phyloP scores from a whole-genome alignment of 1,139 yeast species.

The Casaregolazyma lundiana region DNA sequence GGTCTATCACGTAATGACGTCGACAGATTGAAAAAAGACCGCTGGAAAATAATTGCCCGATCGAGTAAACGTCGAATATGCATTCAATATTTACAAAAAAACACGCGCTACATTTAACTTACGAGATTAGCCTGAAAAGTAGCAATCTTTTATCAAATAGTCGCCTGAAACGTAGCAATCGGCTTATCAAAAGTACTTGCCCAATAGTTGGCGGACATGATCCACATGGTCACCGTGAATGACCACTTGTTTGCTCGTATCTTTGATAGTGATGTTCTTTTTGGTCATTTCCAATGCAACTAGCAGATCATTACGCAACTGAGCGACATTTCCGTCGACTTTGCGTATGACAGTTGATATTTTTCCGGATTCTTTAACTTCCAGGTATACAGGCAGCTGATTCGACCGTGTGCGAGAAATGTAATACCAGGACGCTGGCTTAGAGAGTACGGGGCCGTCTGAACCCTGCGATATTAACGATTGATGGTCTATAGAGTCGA shows the following conservation, averaged over 20 bases:
- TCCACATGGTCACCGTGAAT: conserved; percentile 30
- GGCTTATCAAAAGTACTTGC: conserved; percentile 15
- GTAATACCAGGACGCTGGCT: conserved; percentile 27
- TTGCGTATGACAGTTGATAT: conserved; percentile 29
- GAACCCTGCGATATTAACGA: conserved; percentile 11
- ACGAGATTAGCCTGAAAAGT: too few species aligned
- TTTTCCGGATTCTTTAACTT: conserved; percentile 19
- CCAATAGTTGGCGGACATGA: conserved; percentile 22
- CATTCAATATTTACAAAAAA: too few species aligned
- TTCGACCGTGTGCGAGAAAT: conserved; percentile 31
- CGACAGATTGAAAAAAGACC: too few species aligned
- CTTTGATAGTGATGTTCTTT: conserved; percentile 31
- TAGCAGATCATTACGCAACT: conserved; percentile 30
- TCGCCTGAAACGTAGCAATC: too few species aligned
- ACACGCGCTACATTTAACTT: too few species aligned
- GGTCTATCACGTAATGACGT: too few species aligned
- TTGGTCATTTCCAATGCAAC: conserved; percentile 24
- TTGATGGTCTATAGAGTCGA: conserved; percentile 10
- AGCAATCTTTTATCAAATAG: too few species aligned
- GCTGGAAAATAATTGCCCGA: too few species aligned
- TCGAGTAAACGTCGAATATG: too few species aligned
- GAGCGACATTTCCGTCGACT: conserved; percentile 31
- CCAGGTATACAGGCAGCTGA: conserved; percentile 34
- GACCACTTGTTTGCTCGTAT: conserved; percentile 30
- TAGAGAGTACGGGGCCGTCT: conserved; percentile 2